A percentile compares a stretch with the other conserved stretches of the same genome.
Evolutionary conservation across 129 eudicot genomes (phyloP).

Genomic region (Solidago caesia): DNA sequence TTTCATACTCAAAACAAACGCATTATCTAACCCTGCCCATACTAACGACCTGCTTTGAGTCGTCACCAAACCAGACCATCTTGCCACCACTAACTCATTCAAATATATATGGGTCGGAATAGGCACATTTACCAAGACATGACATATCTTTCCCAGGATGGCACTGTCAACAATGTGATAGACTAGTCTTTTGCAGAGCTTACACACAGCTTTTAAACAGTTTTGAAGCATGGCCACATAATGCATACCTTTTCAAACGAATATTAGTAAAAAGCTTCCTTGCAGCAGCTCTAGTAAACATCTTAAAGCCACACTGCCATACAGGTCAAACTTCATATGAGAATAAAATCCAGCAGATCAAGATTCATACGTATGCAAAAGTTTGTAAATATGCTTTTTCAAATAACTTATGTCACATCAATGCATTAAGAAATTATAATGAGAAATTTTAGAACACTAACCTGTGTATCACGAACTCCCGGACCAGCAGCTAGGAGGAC

Average conservation of each 20-base stretch:
- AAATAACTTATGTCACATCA: background rate
- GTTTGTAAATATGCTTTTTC: background rate
- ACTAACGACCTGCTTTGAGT: too few species aligned
- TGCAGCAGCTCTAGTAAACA: constrained; percentile 99
- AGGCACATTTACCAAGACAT: too few species aligned
- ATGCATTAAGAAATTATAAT: background rate
- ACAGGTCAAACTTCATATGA: constrained; percentile 8
- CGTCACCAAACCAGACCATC: too few species aligned
- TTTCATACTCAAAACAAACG: too few species aligned
- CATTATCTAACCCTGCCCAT: too few species aligned
- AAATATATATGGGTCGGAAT: too few species aligned
- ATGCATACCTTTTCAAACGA: constrained; percentile 73
- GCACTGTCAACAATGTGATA: too few species aligned
- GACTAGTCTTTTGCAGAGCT: too few species aligned
- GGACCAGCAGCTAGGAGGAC: constrained; percentile 98
- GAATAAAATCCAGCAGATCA: background rate
- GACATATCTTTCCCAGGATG: too few species aligned
- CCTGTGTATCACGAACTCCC: constrained; percentile 98
- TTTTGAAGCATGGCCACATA: background rate
- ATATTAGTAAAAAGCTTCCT: constrained; percentile 88
- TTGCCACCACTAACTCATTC: too few species aligned
- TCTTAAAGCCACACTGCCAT: constrained; percentile 96
- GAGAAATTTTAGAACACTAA: constrained; percentile 12
- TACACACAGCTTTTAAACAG: too few species aligned
- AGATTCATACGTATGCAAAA: background rate